Conservation (phyloP, 768 basidiomycete genomes). For the Cytidiella melzeri region DNA sequence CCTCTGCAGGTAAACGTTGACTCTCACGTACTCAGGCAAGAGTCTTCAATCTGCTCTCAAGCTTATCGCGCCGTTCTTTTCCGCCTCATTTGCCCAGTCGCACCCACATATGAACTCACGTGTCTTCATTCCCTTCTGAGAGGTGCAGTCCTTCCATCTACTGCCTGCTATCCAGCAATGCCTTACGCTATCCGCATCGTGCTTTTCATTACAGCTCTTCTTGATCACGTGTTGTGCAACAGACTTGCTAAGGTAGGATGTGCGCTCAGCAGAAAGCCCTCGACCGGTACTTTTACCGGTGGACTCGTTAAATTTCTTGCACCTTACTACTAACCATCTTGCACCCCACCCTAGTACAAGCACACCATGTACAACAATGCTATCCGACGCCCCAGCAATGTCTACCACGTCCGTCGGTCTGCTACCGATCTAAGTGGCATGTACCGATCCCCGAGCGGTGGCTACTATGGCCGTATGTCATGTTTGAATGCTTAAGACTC, state of each 20-base stretch:
- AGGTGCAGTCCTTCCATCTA: no score
- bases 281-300: no score
- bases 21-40: no score
- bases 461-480: slow-evolving; percentile 21
- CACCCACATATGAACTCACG: slow-evolving; percentile 10
- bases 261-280: background rate
- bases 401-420: slow-evolving; percentile 18
- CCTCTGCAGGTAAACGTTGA: no score
- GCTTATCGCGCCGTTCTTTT: no score
- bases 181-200: slow-evolving; percentile 21
- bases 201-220: slow-evolving; percentile 19
- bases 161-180: no score
- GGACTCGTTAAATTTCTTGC: no score
- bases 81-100: background rate
- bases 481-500: background rate
- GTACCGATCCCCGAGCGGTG: slow-evolving; percentile 17
- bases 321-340: no score
- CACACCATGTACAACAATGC: slow-evolving; percentile 17
- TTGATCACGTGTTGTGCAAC: slow-evolving; percentile 6
- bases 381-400: slow-evolving; percentile 20
- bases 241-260: slow-evolving; percentile 7
- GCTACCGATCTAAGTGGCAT: slow-evolving; percentile 13
- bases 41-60: no score
- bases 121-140: slow-evolving; percentile 17
- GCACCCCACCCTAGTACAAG: no score